Conservation (phyloP, 257 asterid species). For the Solanum lycopersicoides region DNA sequence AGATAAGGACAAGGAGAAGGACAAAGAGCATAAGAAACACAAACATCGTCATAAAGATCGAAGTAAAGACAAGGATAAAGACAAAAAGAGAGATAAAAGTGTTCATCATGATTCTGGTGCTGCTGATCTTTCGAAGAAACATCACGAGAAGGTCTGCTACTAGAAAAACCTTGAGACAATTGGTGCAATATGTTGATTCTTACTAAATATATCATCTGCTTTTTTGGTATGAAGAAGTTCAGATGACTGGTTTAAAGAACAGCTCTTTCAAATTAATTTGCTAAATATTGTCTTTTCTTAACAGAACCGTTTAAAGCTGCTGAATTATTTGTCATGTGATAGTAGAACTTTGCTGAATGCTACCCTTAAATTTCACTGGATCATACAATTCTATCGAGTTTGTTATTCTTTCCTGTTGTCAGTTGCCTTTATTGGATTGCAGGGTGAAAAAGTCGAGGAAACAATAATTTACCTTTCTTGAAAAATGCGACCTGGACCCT, state of each 20-base stretch:
- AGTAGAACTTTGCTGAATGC: neutral
- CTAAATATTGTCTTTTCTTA: neutral
- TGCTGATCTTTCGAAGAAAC: constrained; percentile 66
- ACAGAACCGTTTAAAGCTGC: neutral
- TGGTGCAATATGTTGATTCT: constrained; percentile 2
- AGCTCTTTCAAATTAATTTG: neutral
- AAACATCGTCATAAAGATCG: constrained; percentile 96
- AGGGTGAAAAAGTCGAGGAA: neutral
- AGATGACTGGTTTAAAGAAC: neutral
- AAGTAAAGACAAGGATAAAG: constrained; percentile 94
- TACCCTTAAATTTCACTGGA: neutral
- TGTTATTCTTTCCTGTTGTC: neutral
- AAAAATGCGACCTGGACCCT: neutral
- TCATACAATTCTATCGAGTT: neutral
- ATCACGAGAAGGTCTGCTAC: constrained; percentile 59
- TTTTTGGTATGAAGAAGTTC: neutral
- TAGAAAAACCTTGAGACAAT: constrained; percentile 7
- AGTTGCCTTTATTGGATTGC: neutral
- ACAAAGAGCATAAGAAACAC: constrained; percentile 92
- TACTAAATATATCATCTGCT: neutral
- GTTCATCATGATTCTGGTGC: constrained; percentile 82
- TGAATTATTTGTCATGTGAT: neutral
- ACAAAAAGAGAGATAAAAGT: constrained; percentile 75
- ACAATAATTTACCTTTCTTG: neutral
- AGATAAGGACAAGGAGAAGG: constrained; percentile 55